Percentiles rank a stretch among this genome's conserved stretches.
Conservation (phyloP, 2,329 filamentous ascomycete species). For the Penicillium olsonii region DNA sequence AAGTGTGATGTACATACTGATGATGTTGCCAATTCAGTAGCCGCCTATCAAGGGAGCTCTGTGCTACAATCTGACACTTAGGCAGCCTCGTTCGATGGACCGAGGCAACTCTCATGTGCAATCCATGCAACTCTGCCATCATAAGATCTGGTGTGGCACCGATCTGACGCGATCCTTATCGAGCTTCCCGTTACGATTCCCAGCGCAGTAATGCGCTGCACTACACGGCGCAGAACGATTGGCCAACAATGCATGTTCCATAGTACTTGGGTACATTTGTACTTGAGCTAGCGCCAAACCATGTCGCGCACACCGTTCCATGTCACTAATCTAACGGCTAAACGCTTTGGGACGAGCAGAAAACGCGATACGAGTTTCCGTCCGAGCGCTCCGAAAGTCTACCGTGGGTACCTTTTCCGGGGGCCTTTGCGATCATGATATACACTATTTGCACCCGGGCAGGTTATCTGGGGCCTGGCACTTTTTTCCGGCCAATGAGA, state of each 20-base stretch:
- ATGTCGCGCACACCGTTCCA: not conserved
- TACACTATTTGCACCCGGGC: not conserved
- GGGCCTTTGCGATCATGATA: not conserved
- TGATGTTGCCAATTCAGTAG: not conserved
- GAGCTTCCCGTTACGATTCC: constrained; percentile 6
- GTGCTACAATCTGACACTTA: not conserved
- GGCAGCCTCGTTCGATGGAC: not conserved
- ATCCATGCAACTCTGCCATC: not conserved
- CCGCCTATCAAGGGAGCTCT: not conserved
- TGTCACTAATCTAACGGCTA: not conserved
- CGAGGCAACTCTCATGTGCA: not conserved
- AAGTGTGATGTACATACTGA: too few species aligned
- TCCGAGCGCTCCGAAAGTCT: constrained; percentile 1
- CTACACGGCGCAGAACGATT: not conserved
- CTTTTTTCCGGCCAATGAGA: not conserved
- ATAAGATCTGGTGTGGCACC: constrained; percentile 4
- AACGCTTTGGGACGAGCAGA: not conserved
- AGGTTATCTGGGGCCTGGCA: not conserved
- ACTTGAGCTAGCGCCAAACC: not conserved
- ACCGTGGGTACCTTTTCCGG: not conserved
- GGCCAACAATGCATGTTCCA: not conserved
- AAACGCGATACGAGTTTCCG: constrained; percentile 1
- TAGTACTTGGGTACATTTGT: not conserved
- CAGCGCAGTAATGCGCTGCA: not conserved
- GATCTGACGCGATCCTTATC: constrained; percentile 16